Evolutionary conservation across 345 rosid species (phyloP).

Genomic region (Eucalyptus marginata): DNA sequence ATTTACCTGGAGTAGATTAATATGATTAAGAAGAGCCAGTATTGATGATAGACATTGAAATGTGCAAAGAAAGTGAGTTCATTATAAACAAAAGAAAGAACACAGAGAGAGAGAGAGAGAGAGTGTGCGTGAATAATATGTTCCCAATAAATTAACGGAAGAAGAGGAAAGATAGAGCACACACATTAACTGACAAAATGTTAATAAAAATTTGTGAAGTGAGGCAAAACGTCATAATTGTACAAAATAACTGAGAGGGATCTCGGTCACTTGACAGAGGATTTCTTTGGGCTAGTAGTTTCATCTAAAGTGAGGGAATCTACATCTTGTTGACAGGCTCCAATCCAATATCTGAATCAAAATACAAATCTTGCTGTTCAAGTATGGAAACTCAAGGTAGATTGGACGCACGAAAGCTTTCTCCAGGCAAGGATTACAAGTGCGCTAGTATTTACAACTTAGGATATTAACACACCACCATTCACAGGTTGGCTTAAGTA

Average conservation of each 20-base stretch:
- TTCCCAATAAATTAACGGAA: neutral
- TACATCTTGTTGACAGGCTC: fast-evolving
- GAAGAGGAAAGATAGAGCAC: neutral
- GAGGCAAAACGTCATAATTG: neutral
- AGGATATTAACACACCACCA: neutral
- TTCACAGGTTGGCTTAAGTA: neutral
- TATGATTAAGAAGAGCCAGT: no score
- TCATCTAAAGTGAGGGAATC: neutral
- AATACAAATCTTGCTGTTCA: neutral
- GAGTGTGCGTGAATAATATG: neutral
- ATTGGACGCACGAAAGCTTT: fast-evolving
- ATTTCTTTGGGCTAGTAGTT: neutral
- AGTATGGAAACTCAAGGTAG: neutral
- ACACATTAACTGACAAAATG: neutral
- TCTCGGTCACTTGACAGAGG: neutral
- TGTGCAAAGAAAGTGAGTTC: no score
- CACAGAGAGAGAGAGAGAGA: no score
- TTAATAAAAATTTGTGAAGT: neutral
- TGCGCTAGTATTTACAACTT: neutral
- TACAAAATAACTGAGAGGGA: neutral
- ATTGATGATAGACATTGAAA: no score
- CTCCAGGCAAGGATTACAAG: neutral
- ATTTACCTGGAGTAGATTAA: no score
- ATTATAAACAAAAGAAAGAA: no score
- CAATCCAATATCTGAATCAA: neutral